Evolutionary conservation across 768 basidiomycete genomes (phyloP), one percentile per base, ranked within the genome.

Genomic region (Hericium coralloides): DNA sequence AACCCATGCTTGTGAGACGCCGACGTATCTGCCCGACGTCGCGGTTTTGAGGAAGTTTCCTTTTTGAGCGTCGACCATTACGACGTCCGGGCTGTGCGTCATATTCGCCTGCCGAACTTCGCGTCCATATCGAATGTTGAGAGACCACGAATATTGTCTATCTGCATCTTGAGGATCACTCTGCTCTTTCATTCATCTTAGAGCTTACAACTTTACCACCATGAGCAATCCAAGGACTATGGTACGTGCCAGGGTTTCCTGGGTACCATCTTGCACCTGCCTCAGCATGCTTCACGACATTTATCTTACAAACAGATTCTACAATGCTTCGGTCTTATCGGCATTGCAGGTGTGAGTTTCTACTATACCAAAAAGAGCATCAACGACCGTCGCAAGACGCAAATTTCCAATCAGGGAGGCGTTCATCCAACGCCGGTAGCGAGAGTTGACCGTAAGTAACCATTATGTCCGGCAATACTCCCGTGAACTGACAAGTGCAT

Each of bases 311-410:
- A 14, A 45, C 15, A 72, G 70, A 59, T 63, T 23, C 48, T 72
- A 12, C 70, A 70, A 22, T 72, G 70, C 68, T 67, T 63, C n/a
- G 65, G 64, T 38, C 64, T 76, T 18, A 64, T 76, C 20, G 61
- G 64, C 36, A 72, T 68, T 9, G 73, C 73, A 0, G 71, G 70
- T 4, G 69, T 68, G 43, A 73, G 72, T 50, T 74, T 72, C 60
- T 70, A 70, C 60, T 74, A 58, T 53, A 72, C 74, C 12, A 72
- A 70, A 53, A 65, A 69, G 56, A 63, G 60, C 51, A 70, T 75
- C 62, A 67, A 73, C 61, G 68, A 68, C n/a, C 64, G 73, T 26
- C 59, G 74, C 36, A 63, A 62, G 55, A 57, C 62, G 38, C 72
- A 50, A 25, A n/a, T n/a, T n/a, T n/a, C n/a, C n/a, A n/a, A n/a